phyloP scores from a whole-genome alignment of 78 protist species.

The Thecamonas trahens region DNA sequence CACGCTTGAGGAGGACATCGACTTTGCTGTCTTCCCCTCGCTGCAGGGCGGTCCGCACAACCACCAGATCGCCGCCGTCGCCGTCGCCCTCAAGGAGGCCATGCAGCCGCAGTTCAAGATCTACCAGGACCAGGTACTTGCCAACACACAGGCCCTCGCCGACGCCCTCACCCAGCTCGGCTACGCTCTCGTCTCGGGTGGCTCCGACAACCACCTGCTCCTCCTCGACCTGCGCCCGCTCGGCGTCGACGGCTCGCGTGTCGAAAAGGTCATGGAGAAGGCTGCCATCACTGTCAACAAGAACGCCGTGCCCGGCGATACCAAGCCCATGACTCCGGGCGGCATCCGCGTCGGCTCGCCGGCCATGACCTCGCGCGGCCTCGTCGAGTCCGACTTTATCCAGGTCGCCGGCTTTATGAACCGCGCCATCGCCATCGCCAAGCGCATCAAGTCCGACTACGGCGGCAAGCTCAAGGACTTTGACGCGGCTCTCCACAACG shows the following conservation, averaged over 20 bases:
- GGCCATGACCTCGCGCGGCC: conserved; percentile 93
- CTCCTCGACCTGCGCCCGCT: conserved; percentile 88
- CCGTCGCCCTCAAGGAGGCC: conserved; percentile 85
- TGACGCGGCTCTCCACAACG: conserved; percentile 40
- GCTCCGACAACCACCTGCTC: conserved; percentile 97
- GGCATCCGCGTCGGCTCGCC: conserved; percentile 95
- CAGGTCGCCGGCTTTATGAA: conserved; percentile 82
- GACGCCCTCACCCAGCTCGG: conserved; percentile 66
- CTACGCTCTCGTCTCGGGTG: conserved; percentile 83
- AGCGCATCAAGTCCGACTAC: conserved; percentile 41
- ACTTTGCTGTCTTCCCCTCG: conserved; percentile 92
- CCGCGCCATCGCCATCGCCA: conserved; percentile 62
- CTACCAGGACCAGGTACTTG: conserved; percentile 68
- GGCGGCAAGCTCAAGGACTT: conserved; percentile 76
- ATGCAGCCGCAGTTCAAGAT: conserved; percentile 72
- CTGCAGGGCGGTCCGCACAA: conserved; percentile 99
- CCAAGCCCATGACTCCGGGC: conserved; percentile 84
- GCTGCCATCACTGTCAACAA: conserved; percentile 92
- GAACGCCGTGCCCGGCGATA: conserved; percentile 94
- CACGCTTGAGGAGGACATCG: conserved; percentile 60
- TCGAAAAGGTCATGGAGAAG: conserved; percentile 83
- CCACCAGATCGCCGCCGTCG: conserved; percentile 92
- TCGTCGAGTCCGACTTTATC: conserved; percentile 70
- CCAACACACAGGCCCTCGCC: conserved; percentile 79
- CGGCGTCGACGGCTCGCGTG: conserved; percentile 83